Evolutionary conservation across 305 asterid genomes (phyloP), one percentile per base, ranked within the genome.

Genomic region (Ilex paraguariensis): DNA sequence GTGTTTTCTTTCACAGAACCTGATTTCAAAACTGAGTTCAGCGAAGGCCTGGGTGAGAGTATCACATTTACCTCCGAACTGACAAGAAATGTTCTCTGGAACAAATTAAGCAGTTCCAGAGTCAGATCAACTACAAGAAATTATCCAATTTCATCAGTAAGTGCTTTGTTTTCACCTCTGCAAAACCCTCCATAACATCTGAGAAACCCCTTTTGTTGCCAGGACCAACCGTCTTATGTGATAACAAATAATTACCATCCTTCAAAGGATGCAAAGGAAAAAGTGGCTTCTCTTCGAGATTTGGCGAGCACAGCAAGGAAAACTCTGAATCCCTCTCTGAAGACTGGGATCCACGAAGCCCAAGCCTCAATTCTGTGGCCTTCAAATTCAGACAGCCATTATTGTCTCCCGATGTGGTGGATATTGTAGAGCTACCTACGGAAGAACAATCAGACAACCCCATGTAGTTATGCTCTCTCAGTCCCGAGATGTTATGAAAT

Each of bases 131-230:
- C 21, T 14, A 50, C 16, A 59, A 66, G 9, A 54, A 59, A 49
- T 11, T 12, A 49, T 7, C 15, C 15, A n/a, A 12, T 49, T n/a
- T 49, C 15, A 12, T n/a, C 16, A n/a, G 16, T 11, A 49, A 7
- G 16, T 39, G 54, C 31, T 6, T 7, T 66, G 61, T 48, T 49
- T 31, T 79, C 61, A 75, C 82, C 82, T 81, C 87, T 10, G 84
- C 57, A 62, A 70, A 74, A 46, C 73, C 87, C 65, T 82, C 74
- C 85, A 84, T 77, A 64, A 83, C 83, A 51, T 86, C 90, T 54
- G 88, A 72, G 61, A 86, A 86, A 36, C 90, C 94, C 73, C 95
- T 72, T 80, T 84, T 86, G 75, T 76, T 86, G 53, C 90, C 94
- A 1, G 81, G 68, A 63, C 78, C 82, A 54, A 66, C 64, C 7